These are phyloP conservation scores for Chloropicon primus DNA, from an alignment of 139 green algal genomes.

Conservation along the genomic window DNA sequence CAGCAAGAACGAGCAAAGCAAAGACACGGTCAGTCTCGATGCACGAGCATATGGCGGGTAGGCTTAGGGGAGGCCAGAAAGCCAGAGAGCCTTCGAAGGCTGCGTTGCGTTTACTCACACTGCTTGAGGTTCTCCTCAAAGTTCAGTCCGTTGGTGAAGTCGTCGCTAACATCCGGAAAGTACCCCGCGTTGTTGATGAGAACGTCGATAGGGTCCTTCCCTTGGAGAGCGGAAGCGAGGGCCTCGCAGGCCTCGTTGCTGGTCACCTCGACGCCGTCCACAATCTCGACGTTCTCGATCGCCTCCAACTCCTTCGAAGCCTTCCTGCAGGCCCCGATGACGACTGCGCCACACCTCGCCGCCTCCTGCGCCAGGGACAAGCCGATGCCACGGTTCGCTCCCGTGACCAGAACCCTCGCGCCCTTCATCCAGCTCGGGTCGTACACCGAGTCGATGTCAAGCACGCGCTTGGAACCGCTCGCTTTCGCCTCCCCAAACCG, in stretches of 20 bases:
- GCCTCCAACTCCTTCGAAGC: slow-evolving; percentile 11
- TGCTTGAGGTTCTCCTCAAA: slow-evolving; percentile 20
- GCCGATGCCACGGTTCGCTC: slow-evolving; percentile 21
- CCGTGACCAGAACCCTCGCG: slow-evolving; percentile 18
- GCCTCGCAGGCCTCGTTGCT: background rate
- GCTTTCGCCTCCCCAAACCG: background rate
- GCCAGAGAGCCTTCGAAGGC: too few species aligned
- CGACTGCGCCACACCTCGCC: slow-evolving; percentile 8
- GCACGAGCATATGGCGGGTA: too few species aligned
- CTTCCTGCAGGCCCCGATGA: slow-evolving; percentile 13
- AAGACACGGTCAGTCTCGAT: too few species aligned
- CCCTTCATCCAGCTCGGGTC: slow-evolving; percentile 15
- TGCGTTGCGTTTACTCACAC: too few species aligned
- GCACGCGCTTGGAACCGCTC: slow-evolving; percentile 4
- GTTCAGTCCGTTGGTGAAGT: slow-evolving; percentile 5
- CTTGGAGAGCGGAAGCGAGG: background rate
- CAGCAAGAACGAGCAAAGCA: too few species aligned
- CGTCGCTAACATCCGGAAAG: slow-evolving; percentile 7
- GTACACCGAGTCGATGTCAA: slow-evolving; percentile 18
- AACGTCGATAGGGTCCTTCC: slow-evolving; percentile 10
- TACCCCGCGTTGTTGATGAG: slow-evolving; percentile 27
- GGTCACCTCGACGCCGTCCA: slow-evolving; percentile 14
- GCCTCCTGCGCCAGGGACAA: slow-evolving; percentile 13
- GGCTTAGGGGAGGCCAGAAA: too few species aligned
- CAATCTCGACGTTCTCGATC: slow-evolving; percentile 5